phyloP scores from a whole-genome alignment of 768 basidiomycete genomes.

The Lactarius quietus region DNA sequence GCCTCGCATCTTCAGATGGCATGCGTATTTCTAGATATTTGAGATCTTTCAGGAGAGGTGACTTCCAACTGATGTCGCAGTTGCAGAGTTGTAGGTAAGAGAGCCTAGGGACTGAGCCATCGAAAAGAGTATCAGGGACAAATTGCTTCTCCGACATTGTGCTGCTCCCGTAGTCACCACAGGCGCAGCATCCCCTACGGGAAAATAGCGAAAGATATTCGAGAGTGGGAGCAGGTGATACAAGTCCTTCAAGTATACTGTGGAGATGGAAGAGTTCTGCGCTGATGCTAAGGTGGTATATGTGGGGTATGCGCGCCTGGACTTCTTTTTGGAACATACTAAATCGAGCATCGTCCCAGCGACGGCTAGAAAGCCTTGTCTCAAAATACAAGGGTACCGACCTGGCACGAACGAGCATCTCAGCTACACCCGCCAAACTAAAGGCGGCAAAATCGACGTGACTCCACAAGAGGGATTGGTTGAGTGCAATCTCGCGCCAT shows the following conservation, averaged over 20 bases:
- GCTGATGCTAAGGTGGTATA: background rate
- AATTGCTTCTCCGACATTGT: no score
- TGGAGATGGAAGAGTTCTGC: background rate
- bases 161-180: no score
- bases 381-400: background rate
- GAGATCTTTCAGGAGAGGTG: conserved; percentile 4
- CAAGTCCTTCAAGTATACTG: background rate
- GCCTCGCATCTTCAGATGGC: background rate
- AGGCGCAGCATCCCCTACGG: no score
- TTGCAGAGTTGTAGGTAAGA: background rate
- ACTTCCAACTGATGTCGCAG: conserved; percentile 10
- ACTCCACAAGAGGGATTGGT: background rate
- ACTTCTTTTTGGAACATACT: background rate
- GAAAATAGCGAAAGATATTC: background rate
- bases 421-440: background rate
- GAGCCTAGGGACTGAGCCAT: background rate
- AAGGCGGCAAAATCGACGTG: background rate
- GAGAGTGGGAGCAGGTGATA: background rate
- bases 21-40: background rate
- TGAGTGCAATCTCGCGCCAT: background rate
- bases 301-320: background rate
- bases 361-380: background rate
- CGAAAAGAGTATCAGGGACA: background rate
- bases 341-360: background rate
- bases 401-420: background rate